Base-by-base conservation (phyloP, 2,329 filamentous ascomycete species). In the Colletotrichum orbiculare region DNA sequence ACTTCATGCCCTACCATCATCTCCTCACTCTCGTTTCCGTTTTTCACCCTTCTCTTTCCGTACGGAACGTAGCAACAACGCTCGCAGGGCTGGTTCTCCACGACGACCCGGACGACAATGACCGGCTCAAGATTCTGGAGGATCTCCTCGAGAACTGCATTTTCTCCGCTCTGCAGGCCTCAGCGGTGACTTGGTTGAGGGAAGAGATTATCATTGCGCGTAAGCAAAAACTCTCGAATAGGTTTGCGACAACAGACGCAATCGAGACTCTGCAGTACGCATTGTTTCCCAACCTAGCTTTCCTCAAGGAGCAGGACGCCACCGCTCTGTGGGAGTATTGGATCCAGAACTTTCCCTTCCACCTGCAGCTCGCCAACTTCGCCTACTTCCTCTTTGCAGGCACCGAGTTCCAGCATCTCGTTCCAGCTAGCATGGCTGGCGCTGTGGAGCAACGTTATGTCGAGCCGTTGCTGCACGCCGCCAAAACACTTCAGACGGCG, bases 101-200 rank as follows among this genome's bases (percentile, higher is more conserved):
- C 70, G 79, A 85, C 2, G 83, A 89, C 67, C 87, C 88, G 0
- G 82, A 87, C 34, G 85, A 88, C 64, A 81, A 84, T 3, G 82
- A 85, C 71, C 82, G 87, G 6, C 77, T 91, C 13, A 80, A 82
- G 35, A 90, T 91, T 67, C 81, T 91, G 8, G 85, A 88, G 56
- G 88, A 91, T 71, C 80, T 90, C 11, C 76, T 91, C 11, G 87
- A 90, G 74, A 88, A 89, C 72, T 90, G 88, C 78, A 83, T 86
- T 69, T 90, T 88, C 69, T 81, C 87, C 2, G 81, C 84, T 1
- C 79, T 91, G 42, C 89, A 89, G 72, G 88, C 85, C 8, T 87
- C 85, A 46, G 88, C 87, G 0, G 82, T 90, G 5, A 82, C 82
- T 4, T 91, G 88, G 88, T 75, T 90, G 39, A 84, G 87, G 58